Evolutionary conservation across 129 eudicot species (phyloP).

Genomic region (Solidago caesia): DNA sequence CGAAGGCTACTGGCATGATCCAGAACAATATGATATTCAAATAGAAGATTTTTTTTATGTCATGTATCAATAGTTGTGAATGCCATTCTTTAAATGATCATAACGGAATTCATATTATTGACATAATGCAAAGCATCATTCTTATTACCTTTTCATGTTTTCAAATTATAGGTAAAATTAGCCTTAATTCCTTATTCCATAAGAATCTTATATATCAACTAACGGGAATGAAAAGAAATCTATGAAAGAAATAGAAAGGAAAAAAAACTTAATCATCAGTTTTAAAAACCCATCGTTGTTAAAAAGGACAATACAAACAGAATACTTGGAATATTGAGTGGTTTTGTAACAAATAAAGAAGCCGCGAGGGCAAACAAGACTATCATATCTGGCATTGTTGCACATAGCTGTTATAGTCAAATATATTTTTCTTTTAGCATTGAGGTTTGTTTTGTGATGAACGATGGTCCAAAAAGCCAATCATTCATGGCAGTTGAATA

Average conservation of each 20-base stretch:
- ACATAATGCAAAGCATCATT: conserved; percentile 1
- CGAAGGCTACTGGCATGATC: too few species aligned
- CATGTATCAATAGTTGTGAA: too few species aligned
- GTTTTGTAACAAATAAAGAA: background rate
- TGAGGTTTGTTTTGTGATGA: background rate
- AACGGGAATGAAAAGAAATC: background rate
- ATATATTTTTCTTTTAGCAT: background rate
- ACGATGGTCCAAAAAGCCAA: background rate
- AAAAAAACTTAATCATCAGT: background rate
- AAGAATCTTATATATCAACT: background rate
- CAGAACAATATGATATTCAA: background rate
- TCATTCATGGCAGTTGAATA: background rate
- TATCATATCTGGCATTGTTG: conserved; percentile 14
- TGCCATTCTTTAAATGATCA: background rate
- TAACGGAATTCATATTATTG: background rate
- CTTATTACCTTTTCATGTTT: background rate
- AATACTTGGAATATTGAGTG: background rate
- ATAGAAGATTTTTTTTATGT: background rate
- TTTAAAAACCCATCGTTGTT: background rate
- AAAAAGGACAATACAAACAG: background rate
- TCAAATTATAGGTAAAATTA: background rate
- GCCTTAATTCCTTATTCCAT: background rate
- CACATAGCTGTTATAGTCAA: background rate
- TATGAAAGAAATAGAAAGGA: background rate
- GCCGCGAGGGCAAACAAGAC: background rate